Evolutionary conservation across 306 rosid species (phyloP).

Genomic region (Cajanus cajan): DNA sequence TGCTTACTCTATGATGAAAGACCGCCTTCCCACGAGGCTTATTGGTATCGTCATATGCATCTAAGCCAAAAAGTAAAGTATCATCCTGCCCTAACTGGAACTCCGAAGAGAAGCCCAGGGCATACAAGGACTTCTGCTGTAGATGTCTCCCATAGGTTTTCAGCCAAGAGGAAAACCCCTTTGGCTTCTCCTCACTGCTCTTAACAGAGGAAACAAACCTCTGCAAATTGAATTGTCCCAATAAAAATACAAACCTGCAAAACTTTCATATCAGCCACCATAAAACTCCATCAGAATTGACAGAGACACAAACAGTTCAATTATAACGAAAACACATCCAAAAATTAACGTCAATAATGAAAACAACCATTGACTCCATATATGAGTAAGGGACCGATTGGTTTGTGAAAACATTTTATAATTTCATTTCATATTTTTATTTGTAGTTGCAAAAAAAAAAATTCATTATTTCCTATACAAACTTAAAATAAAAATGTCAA

Average conservation of each 20-base stretch:
- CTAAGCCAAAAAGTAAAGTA: conserved; percentile 63
- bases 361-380: conserved; percentile 4
- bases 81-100: conserved; percentile 59
- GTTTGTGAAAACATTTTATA: too few species aligned
- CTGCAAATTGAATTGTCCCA: conserved; percentile 92
- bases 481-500: too few species aligned
- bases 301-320: conserved; percentile 21
- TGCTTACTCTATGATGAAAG: conserved; percentile 59
- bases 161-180: conserved; percentile 47
- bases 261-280: conserved; percentile 40
- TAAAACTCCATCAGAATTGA: background rate
- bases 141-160: conserved; percentile 52
- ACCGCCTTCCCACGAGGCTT: conserved; percentile 64
- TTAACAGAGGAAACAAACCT: conserved; percentile 58
- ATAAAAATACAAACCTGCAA: conserved; percentile 63
- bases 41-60: conserved; percentile 46
- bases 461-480: too few species aligned
- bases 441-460: too few species aligned
- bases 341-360: background rate
- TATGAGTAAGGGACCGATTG: too few species aligned
- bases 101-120: conserved; percentile 72
- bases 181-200: conserved; percentile 39
- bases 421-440: too few species aligned
- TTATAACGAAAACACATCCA: conserved; percentile 17
- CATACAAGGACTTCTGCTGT: conserved; percentile 64